phyloP scores from a whole-genome alignment of 2,329 filamentous ascomycete species.

The Arthrobotrys iridis region DNA sequence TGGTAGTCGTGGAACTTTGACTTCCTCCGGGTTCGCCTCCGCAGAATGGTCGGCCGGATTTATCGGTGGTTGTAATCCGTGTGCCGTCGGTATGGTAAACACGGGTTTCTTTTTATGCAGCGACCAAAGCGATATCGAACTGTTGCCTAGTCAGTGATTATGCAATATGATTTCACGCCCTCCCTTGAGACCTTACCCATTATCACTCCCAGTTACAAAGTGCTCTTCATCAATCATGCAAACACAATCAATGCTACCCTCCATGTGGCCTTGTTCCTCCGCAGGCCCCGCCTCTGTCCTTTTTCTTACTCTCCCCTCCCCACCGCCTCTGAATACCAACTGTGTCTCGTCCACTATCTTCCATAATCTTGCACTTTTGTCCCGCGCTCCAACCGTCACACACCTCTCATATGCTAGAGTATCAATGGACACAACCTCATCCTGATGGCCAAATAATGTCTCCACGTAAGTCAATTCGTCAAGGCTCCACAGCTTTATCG shows the following conservation, averaged over 20 bases:
- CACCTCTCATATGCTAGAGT: conserved; percentile 87
- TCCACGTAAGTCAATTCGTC: conserved; percentile 94
- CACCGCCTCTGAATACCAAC: conserved; percentile 90
- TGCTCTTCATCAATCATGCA: conserved; percentile 87
- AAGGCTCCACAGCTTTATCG: conserved; percentile 93
- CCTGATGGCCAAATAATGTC: conserved; percentile 95
- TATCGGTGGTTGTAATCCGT: conserved; percentile 81
- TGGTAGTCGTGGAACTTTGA: conserved; percentile 74
- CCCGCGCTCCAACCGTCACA: conserved; percentile 86
- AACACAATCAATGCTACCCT: conserved; percentile 91
- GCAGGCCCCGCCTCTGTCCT: conserved; percentile 59
- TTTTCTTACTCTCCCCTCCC: conserved; percentile 63
- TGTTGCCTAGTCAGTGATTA: conserved; percentile 4
- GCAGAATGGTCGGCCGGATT: conserved; percentile 76
- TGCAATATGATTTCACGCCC: not conserved
- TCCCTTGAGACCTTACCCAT: conserved; percentile 67
- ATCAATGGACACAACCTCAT: conserved; percentile 84
- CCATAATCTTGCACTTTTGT: conserved; percentile 92
- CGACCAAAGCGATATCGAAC: conserved; percentile 79
- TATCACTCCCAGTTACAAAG: conserved; percentile 94
- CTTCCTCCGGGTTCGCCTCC: conserved; percentile 71
- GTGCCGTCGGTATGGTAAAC: conserved; percentile 79
- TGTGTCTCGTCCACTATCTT: conserved; percentile 96
- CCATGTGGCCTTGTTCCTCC: conserved; percentile 64
- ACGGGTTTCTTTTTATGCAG: conserved; percentile 94